Conservation (phyloP, 306 rosid genomes). For the Quercus ilex region DNA sequence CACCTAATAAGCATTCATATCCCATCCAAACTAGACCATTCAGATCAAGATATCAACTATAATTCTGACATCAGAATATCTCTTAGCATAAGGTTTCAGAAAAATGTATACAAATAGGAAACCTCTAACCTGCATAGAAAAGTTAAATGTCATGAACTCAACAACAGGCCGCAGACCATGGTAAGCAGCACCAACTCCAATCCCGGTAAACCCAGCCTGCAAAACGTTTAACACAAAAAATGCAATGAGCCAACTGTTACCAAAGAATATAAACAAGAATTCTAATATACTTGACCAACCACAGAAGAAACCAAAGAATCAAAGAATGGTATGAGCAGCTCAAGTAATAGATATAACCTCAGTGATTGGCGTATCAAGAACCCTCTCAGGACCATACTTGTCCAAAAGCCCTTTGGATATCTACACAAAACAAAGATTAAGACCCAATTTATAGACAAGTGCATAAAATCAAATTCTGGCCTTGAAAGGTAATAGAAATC, state of each 20-base stretch:
- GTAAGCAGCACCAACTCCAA: conserved; percentile 99
- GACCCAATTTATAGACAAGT: not conserved
- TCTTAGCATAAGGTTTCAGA: not conserved
- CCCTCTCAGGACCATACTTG: conserved; percentile 98
- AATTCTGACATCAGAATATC: not conserved
- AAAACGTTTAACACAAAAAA: conserved; percentile 27
- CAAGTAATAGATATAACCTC: conserved; percentile 58
- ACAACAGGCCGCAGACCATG: conserved; percentile 86
- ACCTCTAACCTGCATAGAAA: conserved; percentile 93
- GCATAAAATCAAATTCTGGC: not conserved
- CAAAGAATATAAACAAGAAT: conserved; percentile 1
- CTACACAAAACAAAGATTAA: conserved; percentile 25
- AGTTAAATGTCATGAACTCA: conserved; percentile 99
- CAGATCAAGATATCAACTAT: no score
- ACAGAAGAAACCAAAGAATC: conserved; percentile 4
- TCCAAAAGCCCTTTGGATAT: conserved; percentile 90
- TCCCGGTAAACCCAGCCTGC: conserved; percentile 99
- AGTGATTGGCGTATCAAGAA: conserved; percentile 95
- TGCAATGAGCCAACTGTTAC: conserved; percentile 13
- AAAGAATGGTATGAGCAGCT: not conserved
- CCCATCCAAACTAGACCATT: no score
- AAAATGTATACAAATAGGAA: conserved; percentile 5
- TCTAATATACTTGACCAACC: not conserved
- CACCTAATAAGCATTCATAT: no score
- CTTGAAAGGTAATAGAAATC: not conserved